Base-by-base conservation (phyloP, 805 yeast species). In the Wickerhamomyces rabaulensis region DNA sequence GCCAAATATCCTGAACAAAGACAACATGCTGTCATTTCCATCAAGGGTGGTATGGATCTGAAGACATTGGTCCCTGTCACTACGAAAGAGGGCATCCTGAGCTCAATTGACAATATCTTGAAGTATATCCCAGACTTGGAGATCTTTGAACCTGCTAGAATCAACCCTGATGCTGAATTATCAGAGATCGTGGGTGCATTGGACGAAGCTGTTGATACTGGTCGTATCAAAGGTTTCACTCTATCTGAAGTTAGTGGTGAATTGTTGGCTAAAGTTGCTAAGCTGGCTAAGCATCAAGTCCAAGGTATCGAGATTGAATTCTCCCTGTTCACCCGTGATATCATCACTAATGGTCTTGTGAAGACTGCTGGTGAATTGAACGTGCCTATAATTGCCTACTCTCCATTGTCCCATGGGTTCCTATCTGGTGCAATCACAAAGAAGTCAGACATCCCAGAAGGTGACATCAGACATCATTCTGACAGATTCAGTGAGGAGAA, bases 331-430 rank as follows among this genome's bases (percentile, higher is more conserved):
- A 63, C 80, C n/a, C 75, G 78, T 40, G 87, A 84, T 15, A 75
- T 83, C 35, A 58, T 80, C 39, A 48, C 61, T 3, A 80, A 85
- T 60, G 96, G 92, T 1, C 72, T 85, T 19, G 75, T 82, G 51
- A 77, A 73, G 4, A 73, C 76, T 6, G 78, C 84, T 52, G 73
- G 76, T 19, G 79, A 82, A 50, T 64, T 73, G 29, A 71, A 71
- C 15, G 76, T 90, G 46, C 84, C 94, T 13, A 69, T 87, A 26
- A 70, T 87, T 47, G 87, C 90, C 22, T 90, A 90, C 65, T 84
- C 95, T 26, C 97, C 97, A 26, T 71, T 90, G 46, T 84, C 90
- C 9, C 75, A 87, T 57, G 97, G 96, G 1, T 68, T 83, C 50
- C 71, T 90, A 45, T 82, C 92, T 3, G 95, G 94, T 47, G 51